phyloP scores from a whole-genome alignment of 1,139 yeast species.

The Pichia sp. region DNA sequence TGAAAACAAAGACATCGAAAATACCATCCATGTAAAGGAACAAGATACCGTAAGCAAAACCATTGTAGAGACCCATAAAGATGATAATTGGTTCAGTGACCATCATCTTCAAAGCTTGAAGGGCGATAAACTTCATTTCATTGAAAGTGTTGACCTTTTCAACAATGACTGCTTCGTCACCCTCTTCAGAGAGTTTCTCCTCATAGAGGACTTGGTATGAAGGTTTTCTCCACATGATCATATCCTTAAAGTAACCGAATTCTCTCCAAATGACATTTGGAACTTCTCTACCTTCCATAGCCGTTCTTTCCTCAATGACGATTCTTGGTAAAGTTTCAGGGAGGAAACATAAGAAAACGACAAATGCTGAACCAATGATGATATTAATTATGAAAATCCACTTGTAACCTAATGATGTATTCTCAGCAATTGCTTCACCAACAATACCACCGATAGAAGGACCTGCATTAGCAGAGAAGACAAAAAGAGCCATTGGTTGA shows the following conservation, averaged over 20 bases:
- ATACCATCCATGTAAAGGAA: constrained; percentile 30
- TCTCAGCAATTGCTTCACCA: constrained; percentile 28
- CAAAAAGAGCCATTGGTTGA: constrained; percentile 29
- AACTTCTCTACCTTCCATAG: constrained; percentile 19
- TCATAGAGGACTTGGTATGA: constrained; percentile 16
- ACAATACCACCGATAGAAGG: constrained; percentile 29
- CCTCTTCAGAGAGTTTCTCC: constrained; percentile 14
- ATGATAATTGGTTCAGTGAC: constrained; percentile 28
- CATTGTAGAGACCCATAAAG: constrained; percentile 26
- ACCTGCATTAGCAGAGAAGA: constrained; percentile 27
- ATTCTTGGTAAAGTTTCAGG: constrained; percentile 29
- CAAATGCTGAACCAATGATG: constrained; percentile 23
- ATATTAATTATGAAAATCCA: constrained; percentile 28
- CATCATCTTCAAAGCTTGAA: constrained; percentile 28
- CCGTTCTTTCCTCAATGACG: constrained; percentile 26
- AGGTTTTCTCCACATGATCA: constrained; percentile 16
- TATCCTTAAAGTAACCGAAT: constrained; percentile 16
- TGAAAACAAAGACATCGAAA: constrained; percentile 26
- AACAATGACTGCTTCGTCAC: constrained; percentile 19
- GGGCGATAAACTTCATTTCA: constrained; percentile 23
- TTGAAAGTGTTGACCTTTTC: constrained; percentile 19
- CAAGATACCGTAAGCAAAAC: constrained; percentile 28
- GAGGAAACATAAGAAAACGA: constrained; percentile 18
- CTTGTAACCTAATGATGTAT: constrained; percentile 22
- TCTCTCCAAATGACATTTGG: constrained; percentile 22